A percentile compares a stretch with the other conserved stretches of the same genome.
Evolutionary conservation across 495 filamentous ascomycete species (phyloP).

Genomic region (Penicillium argentinense): DNA sequence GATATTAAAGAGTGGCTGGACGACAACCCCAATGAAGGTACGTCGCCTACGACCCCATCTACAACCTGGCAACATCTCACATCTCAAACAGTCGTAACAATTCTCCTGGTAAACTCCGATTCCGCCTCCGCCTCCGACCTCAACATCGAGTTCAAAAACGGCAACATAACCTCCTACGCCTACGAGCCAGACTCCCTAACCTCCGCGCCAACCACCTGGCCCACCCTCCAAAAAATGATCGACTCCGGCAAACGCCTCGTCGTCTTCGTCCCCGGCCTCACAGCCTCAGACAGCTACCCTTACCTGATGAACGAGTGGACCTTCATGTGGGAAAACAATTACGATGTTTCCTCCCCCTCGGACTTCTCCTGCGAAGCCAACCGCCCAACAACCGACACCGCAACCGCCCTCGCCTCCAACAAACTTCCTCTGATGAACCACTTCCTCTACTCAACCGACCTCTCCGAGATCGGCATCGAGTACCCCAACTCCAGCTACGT

Average conservation of each 20-base stretch:
- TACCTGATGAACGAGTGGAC: slow-evolving; percentile 75
- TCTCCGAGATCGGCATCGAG: slow-evolving; percentile 47
- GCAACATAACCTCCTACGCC: slow-evolving; percentile 61
- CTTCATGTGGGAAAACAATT: slow-evolving; percentile 76
- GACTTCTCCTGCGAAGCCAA: slow-evolving; percentile 70
- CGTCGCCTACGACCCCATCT: background rate
- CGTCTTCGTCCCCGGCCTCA: slow-evolving; percentile 60
- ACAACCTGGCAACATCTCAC: background rate
- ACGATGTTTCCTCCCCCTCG: slow-evolving; percentile 59
- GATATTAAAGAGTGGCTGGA: slow-evolving; percentile 69
- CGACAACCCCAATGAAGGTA: slow-evolving; percentile 63
- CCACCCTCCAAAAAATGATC: slow-evolving; percentile 68
- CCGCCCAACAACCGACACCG: slow-evolving; percentile 50
- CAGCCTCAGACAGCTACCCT: slow-evolving; percentile 45
- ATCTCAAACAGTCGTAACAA: slow-evolving; percentile 57
- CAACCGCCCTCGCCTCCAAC: slow-evolving; percentile 47
- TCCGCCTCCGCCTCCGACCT: slow-evolving; percentile 53
- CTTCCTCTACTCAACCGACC: slow-evolving; percentile 57
- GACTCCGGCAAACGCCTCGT: slow-evolving; percentile 61
- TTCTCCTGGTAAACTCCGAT: slow-evolving; percentile 74
- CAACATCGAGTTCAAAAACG: slow-evolving; percentile 52
- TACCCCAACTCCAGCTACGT: slow-evolving; percentile 61
- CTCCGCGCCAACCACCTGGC: slow-evolving; percentile 56
- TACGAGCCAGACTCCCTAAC: slow-evolving; percentile 52
- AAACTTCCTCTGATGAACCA: slow-evolving; percentile 69